phyloP scores from a whole-genome alignment of 2,329 filamentous ascomycete species.

The Chaetothyriales sp. region DNA sequence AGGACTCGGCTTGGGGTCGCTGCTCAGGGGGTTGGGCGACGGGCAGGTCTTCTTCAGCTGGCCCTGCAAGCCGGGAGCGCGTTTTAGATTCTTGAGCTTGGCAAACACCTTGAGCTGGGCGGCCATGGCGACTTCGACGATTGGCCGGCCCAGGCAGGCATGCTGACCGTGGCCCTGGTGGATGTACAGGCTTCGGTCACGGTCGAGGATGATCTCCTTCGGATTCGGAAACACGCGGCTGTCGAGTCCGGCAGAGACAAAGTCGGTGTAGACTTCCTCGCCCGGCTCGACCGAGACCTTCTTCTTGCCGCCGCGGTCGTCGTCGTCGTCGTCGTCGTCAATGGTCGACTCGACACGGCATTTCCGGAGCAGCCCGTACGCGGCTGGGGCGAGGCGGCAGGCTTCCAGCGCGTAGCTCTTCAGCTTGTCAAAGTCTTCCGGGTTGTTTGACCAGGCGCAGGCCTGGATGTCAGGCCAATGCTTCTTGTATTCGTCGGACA shows the following conservation, averaged over 20 bases:
- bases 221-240: slow-evolving; percentile 25
- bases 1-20: slow-evolving; percentile 17
- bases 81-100: slow-evolving; percentile 27
- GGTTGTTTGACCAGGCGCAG: slow-evolving; percentile 15
- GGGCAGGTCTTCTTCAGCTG: slow-evolving; percentile 27
- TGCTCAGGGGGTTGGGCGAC: slow-evolving; percentile 14
- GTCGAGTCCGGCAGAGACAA: slow-evolving; percentile 22
- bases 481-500: slow-evolving; percentile 26
- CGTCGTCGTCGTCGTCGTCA: slow-evolving; percentile 13
- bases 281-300: slow-evolving; percentile 9
- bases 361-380: slow-evolving; percentile 15
- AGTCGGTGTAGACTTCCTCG: slow-evolving; percentile 17
- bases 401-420: slow-evolving; percentile 18
- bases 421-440: slow-evolving; percentile 17
- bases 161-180: slow-evolving; percentile 35
- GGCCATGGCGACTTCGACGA: slow-evolving; percentile 29
- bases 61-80: slow-evolving; percentile 27
- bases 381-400: slow-evolving; percentile 14
- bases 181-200: slow-evolving; percentile 27
- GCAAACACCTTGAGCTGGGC: slow-evolving; percentile 29
- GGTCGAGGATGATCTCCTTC: slow-evolving; percentile 29
- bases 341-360: slow-evolving; percentile 11
- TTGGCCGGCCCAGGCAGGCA: slow-evolving; percentile 30
- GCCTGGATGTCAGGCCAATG: slow-evolving; percentile 18
- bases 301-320: too few species aligned